These are phyloP conservation scores for Phytophthora ohioensis DNA, from an alignment of 352 stramenopile species.

Conservation along the genomic window DNA sequence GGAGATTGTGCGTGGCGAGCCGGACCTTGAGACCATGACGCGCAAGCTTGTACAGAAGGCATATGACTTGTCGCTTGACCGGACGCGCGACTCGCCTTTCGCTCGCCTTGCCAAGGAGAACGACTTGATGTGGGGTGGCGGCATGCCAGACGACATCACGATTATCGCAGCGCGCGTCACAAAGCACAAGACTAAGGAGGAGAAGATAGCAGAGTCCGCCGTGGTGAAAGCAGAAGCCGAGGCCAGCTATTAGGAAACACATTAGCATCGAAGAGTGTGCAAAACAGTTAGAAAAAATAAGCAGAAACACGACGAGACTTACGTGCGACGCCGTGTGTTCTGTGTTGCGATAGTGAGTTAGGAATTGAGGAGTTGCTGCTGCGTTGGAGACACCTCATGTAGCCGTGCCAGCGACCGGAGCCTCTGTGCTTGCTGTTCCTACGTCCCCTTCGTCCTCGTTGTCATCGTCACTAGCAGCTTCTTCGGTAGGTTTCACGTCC, in stretches of 20 bases:
- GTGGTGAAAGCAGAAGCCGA: constrained; percentile 20
- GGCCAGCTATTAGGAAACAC: constrained; percentile 24
- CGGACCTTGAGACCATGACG: constrained; percentile 79
- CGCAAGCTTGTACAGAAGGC: constrained; percentile 85
- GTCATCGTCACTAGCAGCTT: constrained; percentile 26
- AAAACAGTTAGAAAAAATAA: constrained; percentile 31
- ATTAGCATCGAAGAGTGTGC: constrained; percentile 19
- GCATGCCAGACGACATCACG: constrained; percentile 92
- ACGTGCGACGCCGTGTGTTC: constrained; percentile 32
- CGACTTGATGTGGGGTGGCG: constrained; percentile 97
- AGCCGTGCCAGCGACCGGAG: constrained; percentile 7
- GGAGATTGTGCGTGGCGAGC: constrained; percentile 71
- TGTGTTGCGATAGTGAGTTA: constrained; percentile 35
- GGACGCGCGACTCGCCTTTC: constrained; percentile 94
- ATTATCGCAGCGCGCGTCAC: constrained; percentile 76
- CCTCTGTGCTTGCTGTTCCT: constrained; percentile 16
- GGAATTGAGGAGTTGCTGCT: constrained; percentile 12
- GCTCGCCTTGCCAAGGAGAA: constrained; percentile 98
- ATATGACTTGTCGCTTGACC: constrained; percentile 93
- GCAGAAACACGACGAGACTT: constrained; percentile 28
- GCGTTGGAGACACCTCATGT: constrained; percentile 10
- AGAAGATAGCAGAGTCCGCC: constrained; percentile 36
- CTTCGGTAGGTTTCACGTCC: constrained; percentile 32
- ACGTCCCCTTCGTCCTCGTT: constrained; percentile 37
- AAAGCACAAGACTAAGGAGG: constrained; percentile 50